Evolutionary conservation across 257 asterid genomes (phyloP), one percentile per base, ranked within the genome.

Genomic region (Voacanga thouarsii): DNA sequence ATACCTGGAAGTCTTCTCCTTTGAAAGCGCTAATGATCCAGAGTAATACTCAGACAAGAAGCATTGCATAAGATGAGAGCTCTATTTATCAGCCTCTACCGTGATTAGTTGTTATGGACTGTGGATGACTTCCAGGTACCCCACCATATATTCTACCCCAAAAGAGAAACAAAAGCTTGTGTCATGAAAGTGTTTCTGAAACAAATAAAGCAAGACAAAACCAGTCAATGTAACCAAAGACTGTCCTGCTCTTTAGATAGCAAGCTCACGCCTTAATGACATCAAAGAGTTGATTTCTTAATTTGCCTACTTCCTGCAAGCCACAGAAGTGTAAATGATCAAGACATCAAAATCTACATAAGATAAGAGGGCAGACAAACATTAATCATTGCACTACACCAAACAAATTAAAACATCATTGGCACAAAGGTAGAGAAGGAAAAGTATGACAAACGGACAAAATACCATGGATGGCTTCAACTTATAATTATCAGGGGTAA

Each of bases 1-100:
- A 39, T 67, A 67, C 72, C 72, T 67, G 72, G 72, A 39, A 67
- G 28, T 39, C 1, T 39, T 67, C 72, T 67, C 50, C n/a, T 15
- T 64, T 64, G 70, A 23, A 64, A 64, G 50, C 39, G 50, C 49
- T 33, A 39, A 67, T 12, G 50, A 67, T 67, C 28, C 72, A 7
- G 71, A 67, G 9, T 15, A 67, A 37, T 18, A 37, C 11, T 67
- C 10, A 39, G 72, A 39, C 50, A 67, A 56, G 72, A 66, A 39
- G 72, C 50, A 65, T 65, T 65, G 71, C 47, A 67, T 67, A 51
- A 39, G 72, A 37, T 37, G 50, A 67, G 16, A 19, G 30, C 5
- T 41, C 24, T 67, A 67, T 39, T 67, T 67, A 67, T 67, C 39
- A 66, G 72, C 24, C 39, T 19, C 50, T 9, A 39, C 21, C 3